A percentile compares a stretch with the other conserved stretches of the same genome.
Evolutionary conservation across 1,284 basidiomycete genomes (phyloP).

Genomic region (Cerrena zonata): DNA sequence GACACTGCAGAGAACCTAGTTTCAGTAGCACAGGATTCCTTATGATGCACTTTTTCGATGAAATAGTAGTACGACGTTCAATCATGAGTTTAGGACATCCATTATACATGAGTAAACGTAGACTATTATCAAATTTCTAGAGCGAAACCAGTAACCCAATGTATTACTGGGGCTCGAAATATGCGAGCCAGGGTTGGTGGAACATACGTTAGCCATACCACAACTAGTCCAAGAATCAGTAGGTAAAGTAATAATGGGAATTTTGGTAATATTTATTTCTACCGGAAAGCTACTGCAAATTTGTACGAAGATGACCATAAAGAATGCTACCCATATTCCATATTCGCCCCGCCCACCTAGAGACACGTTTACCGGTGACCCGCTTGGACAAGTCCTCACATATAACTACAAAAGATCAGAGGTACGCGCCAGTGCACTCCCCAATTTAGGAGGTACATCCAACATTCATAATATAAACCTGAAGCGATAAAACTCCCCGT

Average conservation of each 20-base stretch:
- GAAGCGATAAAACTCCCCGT: slow-evolving; percentile 69
- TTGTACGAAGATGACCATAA: slow-evolving; percentile 5
- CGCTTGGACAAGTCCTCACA: slow-evolving; percentile 56
- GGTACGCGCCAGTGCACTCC: slow-evolving; percentile 49
- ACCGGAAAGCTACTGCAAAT: neutral
- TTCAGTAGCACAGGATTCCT: too few relatives aligned
- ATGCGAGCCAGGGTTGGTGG: too few relatives aligned
- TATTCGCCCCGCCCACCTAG: slow-evolving; percentile 53
- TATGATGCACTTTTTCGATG: too few relatives aligned
- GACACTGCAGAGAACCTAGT: too few relatives aligned
- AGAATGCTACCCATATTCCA: slow-evolving; percentile 61
- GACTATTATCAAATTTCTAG: too few relatives aligned
- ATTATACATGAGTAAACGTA: too few relatives aligned
- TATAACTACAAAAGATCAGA: slow-evolving; percentile 59
- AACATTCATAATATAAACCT: slow-evolving; percentile 64
- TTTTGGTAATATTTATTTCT: neutral
- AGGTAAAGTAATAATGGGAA: neutral
- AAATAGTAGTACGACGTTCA: neutral
- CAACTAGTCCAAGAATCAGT: neutral
- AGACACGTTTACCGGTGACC: slow-evolving; percentile 49
- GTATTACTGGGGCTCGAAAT: too few relatives aligned
- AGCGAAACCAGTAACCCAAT: too few relatives aligned
- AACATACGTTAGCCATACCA: neutral
- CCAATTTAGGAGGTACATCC: slow-evolving; percentile 55
- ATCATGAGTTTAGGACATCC: too few relatives aligned